phyloP scores from a whole-genome alignment of 768 basidiomycete genomes.

The Fomitopsis serialis region DNA sequence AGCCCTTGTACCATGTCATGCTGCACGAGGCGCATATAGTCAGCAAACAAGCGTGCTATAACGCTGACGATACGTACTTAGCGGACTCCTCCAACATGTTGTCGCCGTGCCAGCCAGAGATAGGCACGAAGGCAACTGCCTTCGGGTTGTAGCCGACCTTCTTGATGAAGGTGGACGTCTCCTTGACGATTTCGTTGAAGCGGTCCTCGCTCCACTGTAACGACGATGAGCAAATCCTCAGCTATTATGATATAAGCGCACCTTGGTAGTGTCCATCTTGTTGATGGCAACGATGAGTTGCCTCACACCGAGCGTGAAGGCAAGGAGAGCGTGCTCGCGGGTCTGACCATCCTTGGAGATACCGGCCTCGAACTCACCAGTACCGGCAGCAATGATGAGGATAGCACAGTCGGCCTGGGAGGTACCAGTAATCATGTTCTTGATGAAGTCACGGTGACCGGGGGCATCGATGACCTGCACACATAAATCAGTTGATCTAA shows the following conservation, averaged over 20 bases:
- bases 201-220: constrained; percentile 97
- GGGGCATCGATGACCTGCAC: constrained; percentile 95
- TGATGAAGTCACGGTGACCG: constrained; percentile 99
- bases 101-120: constrained; percentile 99
- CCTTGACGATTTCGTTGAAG: constrained; percentile 99
- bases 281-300: constrained; percentile 99
- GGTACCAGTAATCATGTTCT: constrained; percentile 99
- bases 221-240: constrained; percentile 3
- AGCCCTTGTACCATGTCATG: constrained; percentile 99
- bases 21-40: constrained; percentile 33
- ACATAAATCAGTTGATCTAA: neutral
- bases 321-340: constrained; percentile 99
- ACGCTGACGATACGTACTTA: constrained; percentile 58
- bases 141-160: constrained; percentile 99
- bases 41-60: neutral
- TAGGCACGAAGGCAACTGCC: constrained; percentile 96
- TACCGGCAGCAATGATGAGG: constrained; percentile 98
- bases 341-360: constrained; percentile 99
- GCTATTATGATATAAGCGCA: constrained; percentile 24
- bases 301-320: constrained; percentile 99
- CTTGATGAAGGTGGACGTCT: constrained; percentile 97
- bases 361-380: constrained; percentile 99
- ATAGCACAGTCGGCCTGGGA: constrained; percentile 99
- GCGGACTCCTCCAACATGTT: constrained; percentile 99
- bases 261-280: constrained; percentile 99